These are phyloP conservation scores for Zasmidium cellare DNA, from an alignment of 2,329 filamentous ascomycete genomes.

Conservation along the genomic window DNA sequence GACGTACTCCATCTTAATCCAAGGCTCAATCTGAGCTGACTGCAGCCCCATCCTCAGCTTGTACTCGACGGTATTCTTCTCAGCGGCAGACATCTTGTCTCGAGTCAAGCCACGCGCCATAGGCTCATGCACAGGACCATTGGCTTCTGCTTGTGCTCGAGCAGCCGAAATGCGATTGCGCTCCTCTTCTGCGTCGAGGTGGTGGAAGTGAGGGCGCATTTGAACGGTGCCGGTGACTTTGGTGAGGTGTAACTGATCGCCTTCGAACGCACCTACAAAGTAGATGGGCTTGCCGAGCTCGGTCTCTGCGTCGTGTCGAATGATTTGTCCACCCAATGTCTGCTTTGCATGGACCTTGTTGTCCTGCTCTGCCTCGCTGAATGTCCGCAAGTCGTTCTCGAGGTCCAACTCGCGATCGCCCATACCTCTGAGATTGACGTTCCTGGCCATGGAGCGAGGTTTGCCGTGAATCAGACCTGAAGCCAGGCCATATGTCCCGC, in stretches of 20 bases:
- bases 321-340: constrained; percentile 80
- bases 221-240: constrained; percentile 81
- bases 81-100: constrained; percentile 48
- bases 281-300: constrained; percentile 72
- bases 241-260: constrained; percentile 82
- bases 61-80: constrained; percentile 68
- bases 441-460: constrained; percentile 20
- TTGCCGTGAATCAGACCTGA: constrained; percentile 42
- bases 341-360: constrained; percentile 75
- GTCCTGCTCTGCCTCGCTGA: constrained; percentile 66
- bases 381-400: constrained; percentile 50
- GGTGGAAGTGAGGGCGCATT: constrained; percentile 87
- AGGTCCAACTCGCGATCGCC: constrained; percentile 44
- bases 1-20: constrained; percentile 76
- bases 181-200: constrained; percentile 82
- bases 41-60: constrained; percentile 65
- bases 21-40: constrained; percentile 76
- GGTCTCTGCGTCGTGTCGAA: constrained; percentile 60
- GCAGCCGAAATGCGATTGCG: constrained; percentile 56
- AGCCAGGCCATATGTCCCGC: constrained; percentile 48
- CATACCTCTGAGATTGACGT: constrained; percentile 43
- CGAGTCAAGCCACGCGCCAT: constrained; percentile 25
- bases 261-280: constrained; percentile 89
- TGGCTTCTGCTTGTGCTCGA: constrained; percentile 47
- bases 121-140: constrained; percentile 35